phyloP scores from a whole-genome alignment of 148 eudicot genomes.

The Fagopyrum tataricum region DNA sequence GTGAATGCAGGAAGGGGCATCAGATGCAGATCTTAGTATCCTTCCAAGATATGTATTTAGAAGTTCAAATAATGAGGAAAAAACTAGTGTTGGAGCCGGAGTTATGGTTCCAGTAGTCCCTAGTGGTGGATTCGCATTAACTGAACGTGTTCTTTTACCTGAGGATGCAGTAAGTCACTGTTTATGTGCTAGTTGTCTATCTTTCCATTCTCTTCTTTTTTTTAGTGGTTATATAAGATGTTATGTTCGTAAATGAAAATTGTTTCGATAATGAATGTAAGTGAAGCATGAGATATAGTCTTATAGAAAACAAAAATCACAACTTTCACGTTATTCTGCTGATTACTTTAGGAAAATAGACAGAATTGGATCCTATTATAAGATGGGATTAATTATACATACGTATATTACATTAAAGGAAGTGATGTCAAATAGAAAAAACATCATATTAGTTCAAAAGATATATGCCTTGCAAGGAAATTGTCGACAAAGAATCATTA shows the following conservation, averaged over 20 bases:
- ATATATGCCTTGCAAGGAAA: no score
- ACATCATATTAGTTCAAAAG: no score
- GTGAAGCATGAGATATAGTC: background rate
- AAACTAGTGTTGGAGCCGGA: constrained; percentile 56
- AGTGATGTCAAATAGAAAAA: no score
- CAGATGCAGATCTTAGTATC: constrained; percentile 76
- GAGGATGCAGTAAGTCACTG: constrained; percentile 82
- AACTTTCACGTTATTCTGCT: no score
- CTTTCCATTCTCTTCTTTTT: background rate
- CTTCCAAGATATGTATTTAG: constrained; percentile 74
- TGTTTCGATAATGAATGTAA: background rate
- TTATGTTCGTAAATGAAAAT: no score
- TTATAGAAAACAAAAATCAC: no score
- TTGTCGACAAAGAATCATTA: no score
- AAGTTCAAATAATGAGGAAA: constrained; percentile 39
- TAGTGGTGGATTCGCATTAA: constrained; percentile 49
- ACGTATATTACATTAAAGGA: no score
- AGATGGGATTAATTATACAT: no score
- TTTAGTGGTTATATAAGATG: background rate
- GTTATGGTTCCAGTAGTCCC: constrained; percentile 74
- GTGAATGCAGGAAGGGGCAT: constrained; percentile 81
- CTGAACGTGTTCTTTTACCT: constrained; percentile 68
- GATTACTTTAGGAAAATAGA: no score
- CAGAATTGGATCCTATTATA: no score
- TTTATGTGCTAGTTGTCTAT: background rate